phyloP scores from a whole-genome alignment of 352 stramenopile species.

The Globisporangium mamillatum region DNA sequence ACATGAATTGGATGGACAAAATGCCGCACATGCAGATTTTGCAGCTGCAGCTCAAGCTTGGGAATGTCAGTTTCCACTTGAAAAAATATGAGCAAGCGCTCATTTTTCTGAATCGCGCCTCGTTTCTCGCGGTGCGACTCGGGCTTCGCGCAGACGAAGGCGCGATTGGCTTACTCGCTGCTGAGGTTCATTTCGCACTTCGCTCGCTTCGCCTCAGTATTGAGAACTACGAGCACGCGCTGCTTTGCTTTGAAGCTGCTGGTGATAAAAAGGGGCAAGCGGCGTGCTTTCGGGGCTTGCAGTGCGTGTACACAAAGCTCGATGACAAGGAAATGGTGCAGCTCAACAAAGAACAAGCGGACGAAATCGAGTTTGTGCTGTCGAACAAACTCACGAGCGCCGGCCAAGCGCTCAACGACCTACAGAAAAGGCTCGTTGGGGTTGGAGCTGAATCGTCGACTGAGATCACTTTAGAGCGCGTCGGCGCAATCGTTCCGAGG shows the following conservation, averaged over 20 bases:
- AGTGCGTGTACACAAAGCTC: conserved; percentile 41
- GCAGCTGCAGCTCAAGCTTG: conserved; percentile 39
- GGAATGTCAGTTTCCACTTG: conserved; percentile 30
- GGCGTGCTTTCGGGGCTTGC: conserved; percentile 53
- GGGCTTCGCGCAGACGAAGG: conserved; percentile 35
- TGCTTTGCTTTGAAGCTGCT: conserved; percentile 50
- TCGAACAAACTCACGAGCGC: conserved; percentile 43
- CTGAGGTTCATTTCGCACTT: conserved; percentile 35
- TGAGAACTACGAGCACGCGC: conserved; percentile 49
- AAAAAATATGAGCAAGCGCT: conserved; percentile 53
- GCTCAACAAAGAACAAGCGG: conserved; percentile 42
- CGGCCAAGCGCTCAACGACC: conserved; percentile 31
- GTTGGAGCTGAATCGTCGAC: conserved; percentile 60
- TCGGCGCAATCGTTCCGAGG: conserved; percentile 59
- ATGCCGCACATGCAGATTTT: conserved; percentile 32
- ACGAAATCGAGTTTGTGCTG: conserved; percentile 69
- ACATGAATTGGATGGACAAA: conserved; percentile 35
- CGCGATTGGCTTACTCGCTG: conserved; percentile 27
- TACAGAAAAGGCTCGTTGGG: conserved; percentile 60
- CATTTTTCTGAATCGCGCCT: conserved; percentile 41
- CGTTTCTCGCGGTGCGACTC: conserved; percentile 33
- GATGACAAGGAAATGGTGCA: conserved; percentile 51
- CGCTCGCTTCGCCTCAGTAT: conserved; percentile 46
- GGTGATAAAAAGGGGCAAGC: conserved; percentile 45
- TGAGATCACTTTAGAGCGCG: conserved; percentile 58